Evolutionary conservation across 192 early-diverging fungal genomes (phyloP).

Genomic region (Coemansia guatemalensis): DNA sequence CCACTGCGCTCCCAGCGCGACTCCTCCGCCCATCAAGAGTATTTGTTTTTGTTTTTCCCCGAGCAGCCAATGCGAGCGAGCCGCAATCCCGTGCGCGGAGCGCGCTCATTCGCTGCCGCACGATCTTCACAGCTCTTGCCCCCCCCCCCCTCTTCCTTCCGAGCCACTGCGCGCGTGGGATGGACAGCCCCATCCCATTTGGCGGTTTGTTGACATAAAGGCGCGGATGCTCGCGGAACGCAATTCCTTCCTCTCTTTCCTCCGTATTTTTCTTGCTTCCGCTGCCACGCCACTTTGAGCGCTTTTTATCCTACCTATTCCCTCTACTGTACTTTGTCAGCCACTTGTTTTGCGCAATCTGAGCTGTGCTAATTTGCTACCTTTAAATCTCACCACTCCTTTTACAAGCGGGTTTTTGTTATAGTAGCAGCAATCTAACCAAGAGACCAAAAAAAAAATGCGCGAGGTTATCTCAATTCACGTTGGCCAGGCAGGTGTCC

Average conservation of each 20-base stretch:
- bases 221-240: not conserved
- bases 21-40: constrained; percentile 14
- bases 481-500: constrained; percentile 96
- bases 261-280: constrained; percentile 3
- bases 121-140: constrained; percentile 14
- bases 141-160: constrained; percentile 1
- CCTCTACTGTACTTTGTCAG: constrained; percentile 7
- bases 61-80: constrained; percentile 14
- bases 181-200: constrained; percentile 7
- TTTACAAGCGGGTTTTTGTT: not conserved
- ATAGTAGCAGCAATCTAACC: constrained; percentile 18
- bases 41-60: constrained; percentile 33
- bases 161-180: not conserved
- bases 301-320: not conserved
- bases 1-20: constrained; percentile 2
- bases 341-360: constrained; percentile 11
- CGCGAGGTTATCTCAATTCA: constrained; percentile 78
- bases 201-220: constrained; percentile 35
- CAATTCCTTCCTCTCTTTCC: constrained; percentile 2
- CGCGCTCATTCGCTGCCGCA: not conserved
- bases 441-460: constrained; percentile 55
- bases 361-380: constrained; percentile 1
- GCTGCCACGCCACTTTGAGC: not conserved
- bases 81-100: constrained; percentile 1
- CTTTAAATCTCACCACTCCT: not conserved